Evolutionary conservation across 768 basidiomycete genomes (phyloP), one percentile per base, ranked within the genome.

Genomic region (Suillus hirtellus): DNA sequence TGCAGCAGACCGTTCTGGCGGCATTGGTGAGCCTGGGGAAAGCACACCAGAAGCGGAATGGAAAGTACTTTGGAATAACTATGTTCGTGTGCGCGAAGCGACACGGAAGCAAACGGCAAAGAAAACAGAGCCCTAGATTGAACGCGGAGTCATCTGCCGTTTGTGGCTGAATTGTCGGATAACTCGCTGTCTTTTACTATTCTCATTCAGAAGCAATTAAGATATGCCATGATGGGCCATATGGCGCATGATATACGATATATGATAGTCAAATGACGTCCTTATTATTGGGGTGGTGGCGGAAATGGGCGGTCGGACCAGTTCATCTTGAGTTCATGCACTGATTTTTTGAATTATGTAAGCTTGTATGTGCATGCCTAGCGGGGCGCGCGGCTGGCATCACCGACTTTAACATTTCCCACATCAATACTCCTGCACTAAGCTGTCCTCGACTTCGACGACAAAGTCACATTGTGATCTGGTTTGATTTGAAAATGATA

Each of bases 21-120:
- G 75, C 6, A 74, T 71, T 40, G 75, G 73, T 50, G 71, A 77
- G 62, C 77, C 86, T 0, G 82, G 82, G 10, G 85, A 85, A 60
- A 84, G 82, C 9, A 83, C 79, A 24, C 70, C 85, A 65, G 84
- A 87, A 67, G 72, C 79, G 35, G 89, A 91, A 67, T 89, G 88
- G 87, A 78, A 78, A 59, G 71, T 80, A 6, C 78, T 89, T 56
- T 84, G 79, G 84, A 73, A 73, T n/a, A 90, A 88, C 70, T 88
- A 87, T 67, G 75, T 77, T 35, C 84, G 88, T 15, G 74, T 80
- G 11, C 82, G 81, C 56, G 74, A 72, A 17, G 66, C 68, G 12
- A 59, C 69, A 14, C 64, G 42, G 12, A 67, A 56, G 35, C 60
- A 52, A 53, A 31, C 15, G 40, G 67, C 58, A 43, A 67, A 60